Evolutionary conservation across 2,329 filamentous ascomycete species (phyloP).

Genomic region (Exophiala mesophila): DNA sequence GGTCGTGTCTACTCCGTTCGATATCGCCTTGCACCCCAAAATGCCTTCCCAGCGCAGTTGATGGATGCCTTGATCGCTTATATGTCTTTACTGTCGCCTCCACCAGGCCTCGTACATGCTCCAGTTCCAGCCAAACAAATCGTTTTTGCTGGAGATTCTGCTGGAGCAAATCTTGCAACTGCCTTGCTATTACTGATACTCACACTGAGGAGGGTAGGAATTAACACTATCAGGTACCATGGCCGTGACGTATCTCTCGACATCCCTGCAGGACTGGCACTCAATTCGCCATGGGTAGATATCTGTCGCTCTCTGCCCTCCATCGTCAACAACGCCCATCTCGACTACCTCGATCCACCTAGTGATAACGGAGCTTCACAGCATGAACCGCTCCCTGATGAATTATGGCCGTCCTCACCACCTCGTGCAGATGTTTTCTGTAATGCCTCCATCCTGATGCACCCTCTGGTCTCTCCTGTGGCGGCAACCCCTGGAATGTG

Average conservation of each 20-base stretch:
- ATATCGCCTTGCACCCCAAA: slow-evolving; percentile 45
- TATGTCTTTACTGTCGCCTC: slow-evolving; percentile 43
- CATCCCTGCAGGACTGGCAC: slow-evolving; percentile 38
- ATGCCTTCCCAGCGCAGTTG: slow-evolving; percentile 44
- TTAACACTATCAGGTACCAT: slow-evolving; percentile 36
- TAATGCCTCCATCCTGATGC: slow-evolving; percentile 34
- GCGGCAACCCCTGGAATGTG: slow-evolving; percentile 34
- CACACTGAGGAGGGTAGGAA: slow-evolving; percentile 33
- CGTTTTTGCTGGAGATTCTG: slow-evolving; percentile 44
- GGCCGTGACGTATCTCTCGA: slow-evolving; percentile 37
- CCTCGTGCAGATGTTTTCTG: slow-evolving; percentile 41
- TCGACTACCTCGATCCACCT: slow-evolving; percentile 36
- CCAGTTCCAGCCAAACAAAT: slow-evolving; percentile 42
- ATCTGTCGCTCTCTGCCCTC: slow-evolving; percentile 41
- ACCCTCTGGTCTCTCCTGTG: slow-evolving; percentile 41
- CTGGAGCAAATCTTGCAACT: slow-evolving; percentile 41
- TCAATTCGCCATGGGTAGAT: slow-evolving; percentile 41
- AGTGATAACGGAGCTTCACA: slow-evolving; percentile 25
- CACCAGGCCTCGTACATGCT: slow-evolving; percentile 38
- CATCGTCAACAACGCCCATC: slow-evolving; percentile 33
- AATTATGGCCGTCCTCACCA: slow-evolving; percentile 38
- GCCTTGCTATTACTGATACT: slow-evolving; percentile 40
- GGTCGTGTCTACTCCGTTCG: slow-evolving; percentile 41
- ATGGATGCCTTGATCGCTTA: slow-evolving; percentile 46
- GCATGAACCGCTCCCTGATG: slow-evolving; percentile 31